A percentile compares a stretch with the other conserved stretches of the same genome.
These are phyloP conservation scores for Colletotrichum camelliae DNA, from an alignment of 2,329 filamentous ascomycete genomes.

Conservation along the genomic window DNA sequence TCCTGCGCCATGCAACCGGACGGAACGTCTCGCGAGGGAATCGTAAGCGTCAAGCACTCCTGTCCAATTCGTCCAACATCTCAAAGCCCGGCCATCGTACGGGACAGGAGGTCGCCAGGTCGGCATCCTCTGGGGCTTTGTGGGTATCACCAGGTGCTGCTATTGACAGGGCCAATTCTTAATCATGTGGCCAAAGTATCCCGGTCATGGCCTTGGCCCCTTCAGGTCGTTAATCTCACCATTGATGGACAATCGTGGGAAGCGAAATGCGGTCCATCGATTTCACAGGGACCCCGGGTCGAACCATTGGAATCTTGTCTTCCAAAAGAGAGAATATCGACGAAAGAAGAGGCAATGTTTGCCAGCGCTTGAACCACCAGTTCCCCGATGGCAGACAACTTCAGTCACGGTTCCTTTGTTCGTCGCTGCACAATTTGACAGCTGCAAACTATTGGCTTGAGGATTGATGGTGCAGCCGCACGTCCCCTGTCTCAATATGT, in stretches of 20 bases:
- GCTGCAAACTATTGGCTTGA: not conserved
- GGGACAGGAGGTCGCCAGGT: not conserved
- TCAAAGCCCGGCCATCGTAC: not conserved
- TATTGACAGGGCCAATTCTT: not conserved
- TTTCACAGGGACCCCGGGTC: not conserved
- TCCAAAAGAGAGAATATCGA: not conserved
- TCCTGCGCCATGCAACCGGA: not conserved
- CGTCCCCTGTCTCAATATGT: not conserved
- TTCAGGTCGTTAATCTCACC: constrained; percentile 21
- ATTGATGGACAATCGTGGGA: constrained; percentile 15
- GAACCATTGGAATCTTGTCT: not conserved
- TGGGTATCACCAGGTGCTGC: not conserved
- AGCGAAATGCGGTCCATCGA: constrained; percentile 11
- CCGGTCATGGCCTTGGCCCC: not conserved
- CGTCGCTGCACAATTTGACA: not conserved
- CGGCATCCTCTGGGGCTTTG: not conserved
- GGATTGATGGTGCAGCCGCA: not conserved
- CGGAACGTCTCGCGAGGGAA: not conserved
- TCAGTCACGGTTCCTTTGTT: not conserved
- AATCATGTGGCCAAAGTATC: constrained; percentile 18
- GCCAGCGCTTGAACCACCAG: not conserved
- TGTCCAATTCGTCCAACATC: not conserved
- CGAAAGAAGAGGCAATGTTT: not conserved
- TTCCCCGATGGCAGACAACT: not conserved
- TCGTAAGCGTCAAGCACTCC: not conserved